These are phyloP conservation scores for Rhodotorula diobovata DNA, from an alignment of 768 basidiomycete species.

Conservation along the genomic window DNA sequence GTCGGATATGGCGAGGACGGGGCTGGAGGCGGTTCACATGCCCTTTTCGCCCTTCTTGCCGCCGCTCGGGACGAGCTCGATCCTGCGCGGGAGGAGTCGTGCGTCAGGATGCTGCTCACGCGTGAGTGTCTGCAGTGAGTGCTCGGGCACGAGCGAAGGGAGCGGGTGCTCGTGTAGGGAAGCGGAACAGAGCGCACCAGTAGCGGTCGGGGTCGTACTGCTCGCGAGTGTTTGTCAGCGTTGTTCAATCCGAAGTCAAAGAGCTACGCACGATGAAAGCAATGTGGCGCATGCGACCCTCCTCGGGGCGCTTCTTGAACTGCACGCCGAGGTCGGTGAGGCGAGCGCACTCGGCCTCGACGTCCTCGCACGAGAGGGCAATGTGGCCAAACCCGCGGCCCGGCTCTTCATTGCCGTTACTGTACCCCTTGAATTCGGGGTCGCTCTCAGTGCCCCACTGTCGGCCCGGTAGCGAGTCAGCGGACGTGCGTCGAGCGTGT, in stretches of 20 bases:
- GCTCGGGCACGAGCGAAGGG: no score
- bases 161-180: not conserved
- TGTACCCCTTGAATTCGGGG: constrained; percentile 71
- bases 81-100: not conserved
- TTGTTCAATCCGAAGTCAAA: no score
- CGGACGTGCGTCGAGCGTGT: no score
- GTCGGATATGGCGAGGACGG: no score
- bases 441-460: constrained; percentile 70
- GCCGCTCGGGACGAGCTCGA: constrained; percentile 11
- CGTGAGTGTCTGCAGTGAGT: no score
- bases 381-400: constrained; percentile 83
- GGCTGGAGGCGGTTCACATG: not conserved
- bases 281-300: constrained; percentile 20
- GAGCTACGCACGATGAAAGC: constrained; percentile 25
- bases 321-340: constrained; percentile 73
- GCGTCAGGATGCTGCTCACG: not conserved
- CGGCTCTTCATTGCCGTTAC: constrained; percentile 78
- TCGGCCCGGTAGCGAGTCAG: not conserved
- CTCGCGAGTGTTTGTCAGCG: not conserved
- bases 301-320: constrained; percentile 76
- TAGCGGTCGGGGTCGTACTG: constrained; percentile 15
- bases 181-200: not conserved
- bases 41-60: constrained; percentile 8
- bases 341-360: constrained; percentile 74
- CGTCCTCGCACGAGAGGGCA: constrained; percentile 74